Evolutionary conservation across 2,329 filamentous ascomycete species (phyloP), one percentile per base, ranked within the genome.

Genomic region (Tolypocladium guangdongense): DNA sequence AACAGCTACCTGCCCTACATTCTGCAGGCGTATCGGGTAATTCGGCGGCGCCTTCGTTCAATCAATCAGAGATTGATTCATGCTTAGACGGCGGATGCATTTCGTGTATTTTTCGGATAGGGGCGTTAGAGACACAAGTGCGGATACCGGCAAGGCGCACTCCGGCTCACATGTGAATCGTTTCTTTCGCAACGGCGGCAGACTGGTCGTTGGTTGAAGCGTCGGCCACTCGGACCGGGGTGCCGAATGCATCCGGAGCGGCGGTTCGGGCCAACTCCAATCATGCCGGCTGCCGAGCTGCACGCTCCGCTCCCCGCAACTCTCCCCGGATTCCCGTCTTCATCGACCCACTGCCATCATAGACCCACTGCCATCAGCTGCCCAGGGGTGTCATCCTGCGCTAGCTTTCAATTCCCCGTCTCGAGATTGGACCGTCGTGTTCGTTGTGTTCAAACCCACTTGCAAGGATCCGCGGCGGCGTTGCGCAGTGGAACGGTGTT

Each of bases 401-500:
- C 41, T 18, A 27, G 41, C 6, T 27, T 24, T 27, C 16, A 22
- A 27, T 14, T 43, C 2, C 12, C 22, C 16, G 22, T 24, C 20
- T 24, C 14, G 16, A 37, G 8, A 43, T 27, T 18, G 41, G 41
- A 43, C 6, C 6, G 22, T 24, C 14, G 20, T 22, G 3, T 4
- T 39, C 8, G n/a, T 39, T 22, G 37, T 18, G 18, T 39, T 39
- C 18, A 39, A 12, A 11, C 35, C 16, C 35, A 14, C 35, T n/a
- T n/a, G n/a, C n/a, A n/a, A n/a, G n/a, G n/a, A n/a, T n/a, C n/a
- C n/a, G n/a, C n/a, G n/a, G n/a, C n/a, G n/a, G n/a, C n/a, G n/a
- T n/a, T n/a, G 71, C 68, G 36, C 63, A 69, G 52, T 72, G 66
- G 48, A 75, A 75, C 7, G 72, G 66, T 36, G 60, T 63, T 2